Base-by-base conservation (phyloP, 306 rosid genomes). In the Corylus americana region DNA sequence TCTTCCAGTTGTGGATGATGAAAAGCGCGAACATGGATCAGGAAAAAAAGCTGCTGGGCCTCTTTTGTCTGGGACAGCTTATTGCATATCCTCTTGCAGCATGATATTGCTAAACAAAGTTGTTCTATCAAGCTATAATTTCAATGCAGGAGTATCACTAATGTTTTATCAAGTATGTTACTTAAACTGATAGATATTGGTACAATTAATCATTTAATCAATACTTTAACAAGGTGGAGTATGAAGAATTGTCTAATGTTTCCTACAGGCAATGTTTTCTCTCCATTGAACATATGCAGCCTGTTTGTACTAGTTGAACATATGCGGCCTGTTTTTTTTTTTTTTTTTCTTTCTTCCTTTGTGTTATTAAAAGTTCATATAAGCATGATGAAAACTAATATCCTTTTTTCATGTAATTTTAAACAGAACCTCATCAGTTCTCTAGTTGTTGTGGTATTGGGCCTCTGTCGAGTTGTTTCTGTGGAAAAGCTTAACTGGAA, bases 11-110 rank as follows among this genome's bases (percentile, higher is more conserved):
- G 84, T 80, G 55, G 92, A 78, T 17, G 87, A 83, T 71, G 96
- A 92, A 80, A 83, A 81, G 71, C 89, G 74, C 74, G 87, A 80
- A 76, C 97, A 86, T 63, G 90, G 87, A 78, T 71, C 84, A 16
- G 80, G 79, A 58, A 88, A 79, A 82, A 91, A 88, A 77, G 78
- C 93, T 35, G 92, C 93, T 35, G 92, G 88, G 73, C 90, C 97
- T 76, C 88, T 94, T 68, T 59, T 92, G 81, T 87, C 97, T 9
- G 97, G 98, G 55, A 83, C 83, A 58, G 97, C 98, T 54, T 94
- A 94, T 77, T 94, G 97, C 79, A 62, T 94, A 76, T 94, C 97
- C 70, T 94, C 98, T 4, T 94, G 98, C 79, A 86, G 95, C 84
- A 92, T 94, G 98, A 91, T 91, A 72, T 78, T 94, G 89, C 85